Percentiles rank a stretch among this genome's conserved stretches.
Conservation (phyloP, 2,329 filamentous ascomycete species). For the Gremmenia infestans region DNA sequence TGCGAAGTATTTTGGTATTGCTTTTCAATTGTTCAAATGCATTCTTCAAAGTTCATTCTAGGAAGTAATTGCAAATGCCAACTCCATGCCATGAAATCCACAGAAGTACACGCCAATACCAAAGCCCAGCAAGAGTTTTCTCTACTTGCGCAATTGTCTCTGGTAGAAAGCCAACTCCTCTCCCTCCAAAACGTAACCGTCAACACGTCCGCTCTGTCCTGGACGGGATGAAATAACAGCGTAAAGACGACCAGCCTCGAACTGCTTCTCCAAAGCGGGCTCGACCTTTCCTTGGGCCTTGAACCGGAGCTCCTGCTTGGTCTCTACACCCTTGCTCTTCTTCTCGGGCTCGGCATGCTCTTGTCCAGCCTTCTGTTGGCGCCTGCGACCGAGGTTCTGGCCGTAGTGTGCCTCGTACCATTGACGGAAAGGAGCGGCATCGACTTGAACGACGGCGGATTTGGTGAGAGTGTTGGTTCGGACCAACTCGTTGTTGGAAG, state of each 20-base stretch:
- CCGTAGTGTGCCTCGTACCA: slow-evolving; percentile 99
- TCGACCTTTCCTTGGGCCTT: slow-evolving; percentile 89
- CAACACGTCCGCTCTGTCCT: slow-evolving; percentile 92
- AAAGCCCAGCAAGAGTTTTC: slow-evolving; percentile 24
- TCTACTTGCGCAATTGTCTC: slow-evolving; percentile 98
- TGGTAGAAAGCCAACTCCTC: slow-evolving; percentile 99
- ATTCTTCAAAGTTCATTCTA: slow-evolving; percentile 18
- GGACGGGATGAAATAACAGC: slow-evolving; percentile 89
- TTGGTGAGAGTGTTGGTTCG: slow-evolving; percentile 99
- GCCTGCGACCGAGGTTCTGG: slow-evolving; percentile 78
- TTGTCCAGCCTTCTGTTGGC: slow-evolving; percentile 69
- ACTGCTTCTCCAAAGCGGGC: slow-evolving; percentile 89
- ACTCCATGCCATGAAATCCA: slow-evolving; percentile 30
- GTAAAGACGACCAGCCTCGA: slow-evolving; percentile 97
- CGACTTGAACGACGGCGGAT: slow-evolving; percentile 96
- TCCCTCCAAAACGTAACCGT: slow-evolving; percentile 98
- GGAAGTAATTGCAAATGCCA: slow-evolving; percentile 23
- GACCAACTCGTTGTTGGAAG: slow-evolving; percentile 99
- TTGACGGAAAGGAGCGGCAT: slow-evolving; percentile 97
- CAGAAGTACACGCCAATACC: slow-evolving; percentile 29
- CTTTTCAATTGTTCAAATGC: slow-evolving; percentile 27
- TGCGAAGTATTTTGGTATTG: slow-evolving; percentile 20
- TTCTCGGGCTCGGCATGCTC: slow-evolving; percentile 48
- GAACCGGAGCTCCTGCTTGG: slow-evolving; percentile 90
- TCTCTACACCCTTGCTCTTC: slow-evolving; percentile 94